Evolutionary conservation across 192 early-diverging fungal species (phyloP), one percentile per base, ranked within the genome.

Genomic region (Pilobolus umbonatus): DNA sequence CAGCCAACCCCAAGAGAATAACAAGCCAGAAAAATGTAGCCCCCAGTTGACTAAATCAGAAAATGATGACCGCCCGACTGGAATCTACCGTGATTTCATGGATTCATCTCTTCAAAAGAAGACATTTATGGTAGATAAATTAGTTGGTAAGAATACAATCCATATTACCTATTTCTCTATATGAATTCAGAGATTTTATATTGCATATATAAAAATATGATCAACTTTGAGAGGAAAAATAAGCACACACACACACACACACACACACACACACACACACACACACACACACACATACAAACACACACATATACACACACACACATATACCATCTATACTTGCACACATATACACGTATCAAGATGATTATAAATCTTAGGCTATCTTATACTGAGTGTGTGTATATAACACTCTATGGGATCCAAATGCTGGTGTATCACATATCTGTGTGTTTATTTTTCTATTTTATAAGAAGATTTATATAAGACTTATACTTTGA

Each of bases 1-100:
- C n/a, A n/a, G n/a, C n/a, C n/a, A n/a, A n/a, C n/a, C n/a, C n/a
- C n/a, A n/a, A n/a, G n/a, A n/a, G n/a, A n/a, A n/a, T n/a, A n/a
- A n/a, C n/a, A n/a, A n/a, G n/a, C n/a, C n/a, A n/a, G n/a, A n/a
- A n/a, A n/a, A n/a, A n/a, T n/a, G n/a, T n/a, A n/a, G n/a, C n/a
- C n/a, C n/a, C n/a, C n/a, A n/a, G n/a, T n/a, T n/a, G n/a, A n/a
- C n/a, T n/a, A n/a, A n/a, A n/a, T n/a, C n/a, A n/a, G n/a, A n/a
- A n/a, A n/a, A n/a, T 36, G 44, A 48, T 48, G 57, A 59, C 10
- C 57, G n/a, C n/a, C 57, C 57, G 12, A 48, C 45, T 49, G 43
- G 31, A 35, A 59, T 34, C 35, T 59, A 59, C 11, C 57, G 57
- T 48, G 29, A 59, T 36, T 59, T 59, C 26, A 17, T 48, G 17